Percentiles rank a stretch among this genome's conserved stretches.
Conservation (phyloP, 1,284 basidiomycete genomes). For the Trichosporon sp. region DNA sequence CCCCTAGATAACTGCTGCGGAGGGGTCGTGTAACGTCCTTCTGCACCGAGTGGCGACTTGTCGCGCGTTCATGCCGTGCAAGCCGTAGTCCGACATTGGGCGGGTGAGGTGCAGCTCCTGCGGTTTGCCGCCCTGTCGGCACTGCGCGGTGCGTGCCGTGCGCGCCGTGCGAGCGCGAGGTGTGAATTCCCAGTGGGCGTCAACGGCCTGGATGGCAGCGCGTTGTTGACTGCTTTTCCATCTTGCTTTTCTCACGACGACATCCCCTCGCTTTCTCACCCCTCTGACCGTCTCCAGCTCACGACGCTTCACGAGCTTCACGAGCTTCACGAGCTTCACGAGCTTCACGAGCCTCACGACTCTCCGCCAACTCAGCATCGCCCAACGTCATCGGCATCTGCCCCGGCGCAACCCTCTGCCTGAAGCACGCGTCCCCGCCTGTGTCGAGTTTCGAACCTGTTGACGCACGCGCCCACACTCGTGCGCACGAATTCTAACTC, state of each 20-base stretch:
- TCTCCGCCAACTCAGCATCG: background rate
- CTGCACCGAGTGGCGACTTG: background rate
- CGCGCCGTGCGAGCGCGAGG: background rate
- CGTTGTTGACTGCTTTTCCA: background rate
- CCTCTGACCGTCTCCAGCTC: background rate
- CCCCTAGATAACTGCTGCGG: background rate
- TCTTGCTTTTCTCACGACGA: background rate
- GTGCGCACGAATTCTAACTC: background rate
- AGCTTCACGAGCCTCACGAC: background rate
- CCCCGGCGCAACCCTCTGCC: background rate
- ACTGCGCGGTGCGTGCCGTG: background rate
- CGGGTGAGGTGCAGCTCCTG: background rate
- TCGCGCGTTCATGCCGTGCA: background rate
- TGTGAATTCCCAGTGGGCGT: background rate
- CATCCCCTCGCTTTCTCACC: background rate
- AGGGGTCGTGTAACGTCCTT: background rate
- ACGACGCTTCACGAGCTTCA: background rate
- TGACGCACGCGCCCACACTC: background rate
- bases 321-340: background rate
- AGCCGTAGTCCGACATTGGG: background rate
- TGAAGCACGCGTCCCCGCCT: background rate
- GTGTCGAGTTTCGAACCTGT: background rate
- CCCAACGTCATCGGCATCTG: background rate
- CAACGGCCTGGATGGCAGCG: background rate
- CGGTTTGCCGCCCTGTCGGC: no score